Percentiles rank a stretch among this genome's conserved stretches.
These are phyloP conservation scores for Saccharomycopsis babjevae DNA, from an alignment of 805 yeast genomes.

Conservation along the genomic window DNA sequence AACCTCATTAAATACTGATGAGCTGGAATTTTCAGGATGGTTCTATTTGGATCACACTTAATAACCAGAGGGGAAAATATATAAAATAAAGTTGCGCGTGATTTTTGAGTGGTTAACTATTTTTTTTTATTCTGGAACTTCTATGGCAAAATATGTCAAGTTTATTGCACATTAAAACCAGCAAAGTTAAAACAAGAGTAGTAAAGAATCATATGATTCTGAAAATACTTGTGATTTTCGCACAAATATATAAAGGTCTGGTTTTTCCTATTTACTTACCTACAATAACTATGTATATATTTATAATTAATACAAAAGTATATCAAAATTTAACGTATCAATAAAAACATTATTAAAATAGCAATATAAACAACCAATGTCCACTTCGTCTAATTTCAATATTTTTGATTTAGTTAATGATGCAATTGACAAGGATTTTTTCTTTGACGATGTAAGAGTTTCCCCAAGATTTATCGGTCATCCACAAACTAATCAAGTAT, in stretches of 20 bases:
- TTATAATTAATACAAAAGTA: too few species aligned
- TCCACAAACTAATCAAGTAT: neutral
- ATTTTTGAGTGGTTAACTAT: neutral
- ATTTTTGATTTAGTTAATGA: neutral
- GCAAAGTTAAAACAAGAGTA: too few species aligned
- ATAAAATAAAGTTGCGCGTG: neutral
- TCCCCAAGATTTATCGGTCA: conserved; percentile 5
- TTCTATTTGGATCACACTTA: neutral
- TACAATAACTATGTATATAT: too few species aligned
- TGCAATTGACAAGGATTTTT: conserved; percentile 4
- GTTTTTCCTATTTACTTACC: neutral
- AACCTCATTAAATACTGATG: neutral
- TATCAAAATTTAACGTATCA: too few species aligned
- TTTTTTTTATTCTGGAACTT: neutral
- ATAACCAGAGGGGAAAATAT: neutral
- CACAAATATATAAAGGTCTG: neutral
- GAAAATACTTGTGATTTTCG: too few species aligned
- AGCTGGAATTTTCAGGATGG: neutral
- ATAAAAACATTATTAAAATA: too few species aligned
- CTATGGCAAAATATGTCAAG: neutral
- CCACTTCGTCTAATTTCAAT: neutral
- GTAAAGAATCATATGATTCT: neutral
- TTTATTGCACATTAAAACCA: too few species aligned
- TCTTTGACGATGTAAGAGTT: conserved; percentile 1
- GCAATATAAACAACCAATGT: neutral